phyloP scores from a whole-genome alignment of 768 basidiomycete species.

The Mycena amicta region DNA sequence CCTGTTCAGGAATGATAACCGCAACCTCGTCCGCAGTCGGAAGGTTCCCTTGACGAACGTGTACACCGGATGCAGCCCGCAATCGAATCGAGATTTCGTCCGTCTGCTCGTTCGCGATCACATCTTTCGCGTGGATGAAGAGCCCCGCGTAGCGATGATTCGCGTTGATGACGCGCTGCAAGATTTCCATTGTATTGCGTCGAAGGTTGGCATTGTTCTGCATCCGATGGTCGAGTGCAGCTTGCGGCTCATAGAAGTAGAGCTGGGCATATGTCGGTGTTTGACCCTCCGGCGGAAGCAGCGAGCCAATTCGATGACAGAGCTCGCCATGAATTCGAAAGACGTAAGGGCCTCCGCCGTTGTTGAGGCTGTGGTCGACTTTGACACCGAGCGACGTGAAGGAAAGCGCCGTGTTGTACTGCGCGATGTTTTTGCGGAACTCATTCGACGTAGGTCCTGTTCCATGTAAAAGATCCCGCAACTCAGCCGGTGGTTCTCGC shows the following conservation, averaged over 20 bases:
- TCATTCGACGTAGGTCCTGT: conserved; percentile 13
- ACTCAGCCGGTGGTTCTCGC: conserved; percentile 9
- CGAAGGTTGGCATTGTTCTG: too few species aligned
- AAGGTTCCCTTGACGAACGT: conserved; percentile 37
- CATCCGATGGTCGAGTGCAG: too few species aligned
- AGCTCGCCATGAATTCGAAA: conserved; percentile 35
- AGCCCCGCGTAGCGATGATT: conserved; percentile 23
- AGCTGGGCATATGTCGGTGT: conserved; percentile 41
- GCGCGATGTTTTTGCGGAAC: conserved; percentile 33
- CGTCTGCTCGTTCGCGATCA: conserved; percentile 12
- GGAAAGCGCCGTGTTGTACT: conserved; percentile 39
- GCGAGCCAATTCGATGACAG: conserved; percentile 35
- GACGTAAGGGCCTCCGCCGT: conserved; percentile 29
- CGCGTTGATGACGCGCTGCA: conserved; percentile 26
- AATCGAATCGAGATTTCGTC: conserved; percentile 25
- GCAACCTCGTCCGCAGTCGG: conserved; percentile 29
- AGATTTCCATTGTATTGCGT: conserved; percentile 9
- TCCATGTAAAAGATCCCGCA: conserved; percentile 5
- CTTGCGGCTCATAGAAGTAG: conserved; percentile 38
- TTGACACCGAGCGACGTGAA: conserved; percentile 37
- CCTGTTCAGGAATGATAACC: too few species aligned
- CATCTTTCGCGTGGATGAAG: conserved; percentile 26
- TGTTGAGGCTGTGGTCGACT: conserved; percentile 25
- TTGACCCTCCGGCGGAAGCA: conserved; percentile 26
- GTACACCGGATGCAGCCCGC: conserved; percentile 14